Evolutionary conservation across 164 flowering plant genomes (phyloP).

Genomic region (Chimonanthus salicifolius): DNA sequence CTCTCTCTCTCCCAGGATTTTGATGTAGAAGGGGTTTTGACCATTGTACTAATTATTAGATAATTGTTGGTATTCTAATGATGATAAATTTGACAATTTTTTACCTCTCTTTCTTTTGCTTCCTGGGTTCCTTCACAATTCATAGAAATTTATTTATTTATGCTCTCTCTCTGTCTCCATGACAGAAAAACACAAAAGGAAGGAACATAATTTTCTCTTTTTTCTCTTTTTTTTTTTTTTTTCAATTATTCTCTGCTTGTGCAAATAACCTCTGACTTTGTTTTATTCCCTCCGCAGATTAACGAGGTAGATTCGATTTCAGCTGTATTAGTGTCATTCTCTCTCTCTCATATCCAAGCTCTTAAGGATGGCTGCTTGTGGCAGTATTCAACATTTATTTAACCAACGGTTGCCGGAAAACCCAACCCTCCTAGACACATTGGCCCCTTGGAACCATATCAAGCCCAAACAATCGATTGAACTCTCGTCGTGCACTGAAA

Average conservation of each 20-base stretch:
- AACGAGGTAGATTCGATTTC: background rate
- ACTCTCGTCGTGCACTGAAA: slow-evolving; percentile 50
- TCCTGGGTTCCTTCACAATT: too few relatives aligned
- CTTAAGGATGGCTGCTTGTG: slow-evolving; percentile 57
- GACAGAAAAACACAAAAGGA: too few relatives aligned
- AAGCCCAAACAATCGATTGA: slow-evolving; percentile 20
- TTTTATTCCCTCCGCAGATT: background rate
- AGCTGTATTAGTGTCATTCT: background rate
- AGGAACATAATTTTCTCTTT: too few relatives aligned
- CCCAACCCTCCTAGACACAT: slow-evolving; percentile 44
- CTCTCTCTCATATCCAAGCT: background rate
- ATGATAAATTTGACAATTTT: too few relatives aligned
- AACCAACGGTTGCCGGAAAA: slow-evolving; percentile 54
- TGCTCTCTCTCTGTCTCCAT: too few relatives aligned
- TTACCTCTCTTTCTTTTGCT: too few relatives aligned
- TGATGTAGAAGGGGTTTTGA: too few relatives aligned
- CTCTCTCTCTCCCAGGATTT: background rate
- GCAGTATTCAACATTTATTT: slow-evolving; percentile 58
- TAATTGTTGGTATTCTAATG: background rate
- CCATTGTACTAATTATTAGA: too few relatives aligned
- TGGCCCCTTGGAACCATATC: slow-evolving; percentile 51
- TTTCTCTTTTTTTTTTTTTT: too few relatives aligned
- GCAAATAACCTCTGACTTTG: background rate
- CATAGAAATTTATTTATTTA: too few relatives aligned
- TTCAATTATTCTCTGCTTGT: background rate